phyloP scores from a whole-genome alignment of 1,139 yeast genomes.

The Scheffersomyces titani region DNA sequence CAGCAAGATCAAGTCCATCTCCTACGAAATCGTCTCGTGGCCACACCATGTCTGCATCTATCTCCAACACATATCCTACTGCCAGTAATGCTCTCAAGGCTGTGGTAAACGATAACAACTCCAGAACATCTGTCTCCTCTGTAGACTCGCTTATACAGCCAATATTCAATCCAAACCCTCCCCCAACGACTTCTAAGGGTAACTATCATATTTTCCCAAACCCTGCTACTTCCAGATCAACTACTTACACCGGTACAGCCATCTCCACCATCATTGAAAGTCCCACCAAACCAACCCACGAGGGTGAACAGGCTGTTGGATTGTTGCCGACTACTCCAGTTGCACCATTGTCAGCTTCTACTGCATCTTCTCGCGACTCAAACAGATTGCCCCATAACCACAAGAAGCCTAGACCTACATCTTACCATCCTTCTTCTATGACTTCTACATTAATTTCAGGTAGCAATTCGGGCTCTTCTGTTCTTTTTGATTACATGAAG shows the following conservation, averaged over 20 bases:
- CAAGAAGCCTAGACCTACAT: slow-evolving; percentile 76
- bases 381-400: slow-evolving; percentile 41
- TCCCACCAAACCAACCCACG: slow-evolving; percentile 29
- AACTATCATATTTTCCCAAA: slow-evolving; percentile 16
- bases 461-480: slow-evolving; percentile 21
- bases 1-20: slow-evolving; percentile 12
- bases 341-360: slow-evolving; percentile 12
- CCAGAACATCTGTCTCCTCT: slow-evolving; percentile 20
- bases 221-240: slow-evolving; percentile 35
- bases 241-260: slow-evolving; percentile 43
- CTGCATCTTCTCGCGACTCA: slow-evolving; percentile 20
- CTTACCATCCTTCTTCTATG: slow-evolving; percentile 69
- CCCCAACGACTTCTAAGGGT: slow-evolving; percentile 7
- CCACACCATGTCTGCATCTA: slow-evolving; percentile 38
- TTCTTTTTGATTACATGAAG: slow-evolving; percentile 32
- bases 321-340: slow-evolving; percentile 7
- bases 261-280: slow-evolving; percentile 50
- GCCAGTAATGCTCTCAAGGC: slow-evolving; percentile 71
- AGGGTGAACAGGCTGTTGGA: slow-evolving; percentile 3
- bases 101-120: slow-evolving; percentile 52
- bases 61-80: slow-evolving; percentile 39
- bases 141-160: slow-evolving; percentile 15
- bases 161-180: slow-evolving; percentile 5
- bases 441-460: slow-evolving; percentile 32
- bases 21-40: slow-evolving; percentile 29